Conservation (phyloP, 2,329 filamentous ascomycete genomes). For the Westerdykella ornata region DNA sequence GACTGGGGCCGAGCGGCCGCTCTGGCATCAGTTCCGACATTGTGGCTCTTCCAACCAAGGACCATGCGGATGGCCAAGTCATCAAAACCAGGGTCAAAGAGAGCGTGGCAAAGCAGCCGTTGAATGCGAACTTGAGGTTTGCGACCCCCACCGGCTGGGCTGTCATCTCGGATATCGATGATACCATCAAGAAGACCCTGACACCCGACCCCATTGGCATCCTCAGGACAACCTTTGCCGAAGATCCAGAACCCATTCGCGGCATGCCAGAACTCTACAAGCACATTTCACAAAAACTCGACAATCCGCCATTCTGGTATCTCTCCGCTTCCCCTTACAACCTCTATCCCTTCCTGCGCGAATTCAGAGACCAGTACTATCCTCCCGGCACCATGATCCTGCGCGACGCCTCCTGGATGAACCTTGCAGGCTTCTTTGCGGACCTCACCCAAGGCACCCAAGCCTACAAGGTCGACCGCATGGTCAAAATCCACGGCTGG, state of each 20-base stretch:
- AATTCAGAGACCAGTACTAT: slow-evolving; percentile 65
- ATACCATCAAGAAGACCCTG: slow-evolving; percentile 88
- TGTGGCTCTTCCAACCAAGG: slow-evolving; percentile 44
- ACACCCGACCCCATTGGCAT: slow-evolving; percentile 76
- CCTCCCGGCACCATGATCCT: slow-evolving; percentile 75
- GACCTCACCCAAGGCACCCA: slow-evolving; percentile 75
- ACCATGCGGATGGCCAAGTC: slow-evolving; percentile 31
- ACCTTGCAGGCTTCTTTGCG: slow-evolving; percentile 68
- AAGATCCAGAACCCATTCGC: slow-evolving; percentile 60
- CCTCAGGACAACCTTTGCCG: slow-evolving; percentile 74
- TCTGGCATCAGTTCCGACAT: slow-evolving; percentile 65
- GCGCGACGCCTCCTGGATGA: slow-evolving; percentile 80
- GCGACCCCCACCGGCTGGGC: slow-evolving; percentile 75
- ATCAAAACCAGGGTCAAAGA: slow-evolving; percentile 21
- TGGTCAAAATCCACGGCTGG: slow-evolving; percentile 71
- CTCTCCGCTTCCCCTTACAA: slow-evolving; percentile 92
- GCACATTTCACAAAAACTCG: slow-evolving; percentile 51
- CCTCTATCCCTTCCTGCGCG: slow-evolving; percentile 76
- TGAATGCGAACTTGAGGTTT: slow-evolving; percentile 56
- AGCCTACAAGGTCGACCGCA: slow-evolving; percentile 76
- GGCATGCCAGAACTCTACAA: slow-evolving; percentile 84
- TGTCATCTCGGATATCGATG: slow-evolving; percentile 84
- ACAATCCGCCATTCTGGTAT: slow-evolving; percentile 78
- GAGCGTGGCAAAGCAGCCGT: not conserved
- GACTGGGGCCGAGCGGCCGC: slow-evolving; percentile 61